These are phyloP conservation scores for Psilocybe cubensis DNA, from an alignment of 768 basidiomycete species.

Conservation along the genomic window DNA sequence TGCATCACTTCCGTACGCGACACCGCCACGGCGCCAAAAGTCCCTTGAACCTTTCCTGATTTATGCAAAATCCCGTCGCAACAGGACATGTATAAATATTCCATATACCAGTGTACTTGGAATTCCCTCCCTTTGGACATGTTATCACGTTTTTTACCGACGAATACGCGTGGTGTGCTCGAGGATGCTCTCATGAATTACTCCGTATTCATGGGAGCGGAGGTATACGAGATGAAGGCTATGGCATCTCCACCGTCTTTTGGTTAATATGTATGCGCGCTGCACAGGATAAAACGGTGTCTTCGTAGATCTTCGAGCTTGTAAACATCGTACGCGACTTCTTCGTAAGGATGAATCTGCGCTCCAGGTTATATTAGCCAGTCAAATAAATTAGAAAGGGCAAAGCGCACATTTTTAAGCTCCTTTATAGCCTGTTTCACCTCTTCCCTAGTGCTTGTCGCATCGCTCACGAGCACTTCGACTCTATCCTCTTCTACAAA, in stretches of 20 bases:
- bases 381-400: background rate
- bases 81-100: background rate
- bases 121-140: too few species aligned
- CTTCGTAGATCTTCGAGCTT: constrained; percentile 46
- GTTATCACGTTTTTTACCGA: too few species aligned
- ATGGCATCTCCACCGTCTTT: too few species aligned
- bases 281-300: background rate
- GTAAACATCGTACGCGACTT: constrained; percentile 61
- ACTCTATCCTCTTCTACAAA: constrained; percentile 57
- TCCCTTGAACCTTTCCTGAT: too few species aligned
- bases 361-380: background rate
- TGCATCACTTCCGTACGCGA: background rate
- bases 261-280: too few species aligned
- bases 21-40: too few species aligned
- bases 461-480: constrained; percentile 50
- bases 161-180: too few species aligned
- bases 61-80: too few species aligned
- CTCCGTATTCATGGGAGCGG: background rate
- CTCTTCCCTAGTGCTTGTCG: constrained; percentile 32
- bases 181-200: too few species aligned
- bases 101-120: background rate
- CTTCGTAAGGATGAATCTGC: constrained; percentile 60
- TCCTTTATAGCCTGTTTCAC: constrained; percentile 44
- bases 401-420: constrained; percentile 46
- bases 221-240: background rate